Percentiles rank a stretch among this genome's conserved stretches.
These are phyloP conservation scores for Salisapilia sapeloensis DNA, from an alignment of 352 stramenopile species.

Conservation along the genomic window DNA sequence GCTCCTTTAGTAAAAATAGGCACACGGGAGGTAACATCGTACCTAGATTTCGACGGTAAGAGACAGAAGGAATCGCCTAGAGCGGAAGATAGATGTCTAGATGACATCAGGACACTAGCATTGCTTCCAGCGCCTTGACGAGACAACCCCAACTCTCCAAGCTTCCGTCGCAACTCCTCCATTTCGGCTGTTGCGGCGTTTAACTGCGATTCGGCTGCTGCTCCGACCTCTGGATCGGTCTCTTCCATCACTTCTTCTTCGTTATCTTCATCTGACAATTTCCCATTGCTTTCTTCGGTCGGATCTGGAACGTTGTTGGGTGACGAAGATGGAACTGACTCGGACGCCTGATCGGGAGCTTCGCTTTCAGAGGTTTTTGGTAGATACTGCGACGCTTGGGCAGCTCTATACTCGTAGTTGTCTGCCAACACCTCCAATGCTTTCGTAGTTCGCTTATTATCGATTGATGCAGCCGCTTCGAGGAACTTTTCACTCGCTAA, in stretches of 20 bases:
- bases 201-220: slow-evolving; percentile 33
- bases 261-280: not conserved
- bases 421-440: slow-evolving; percentile 49
- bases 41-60: slow-evolving; percentile 50
- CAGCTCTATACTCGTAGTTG: slow-evolving; percentile 65
- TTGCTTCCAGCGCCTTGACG: not conserved
- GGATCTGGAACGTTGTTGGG: too few relatives aligned
- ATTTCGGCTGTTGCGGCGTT: slow-evolving; percentile 61
- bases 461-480: slow-evolving; percentile 27
- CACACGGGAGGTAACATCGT: not conserved
- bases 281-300: too few relatives aligned
- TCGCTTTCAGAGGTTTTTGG: slow-evolving; percentile 8
- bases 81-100: slow-evolving; percentile 59
- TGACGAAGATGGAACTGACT: slow-evolving; percentile 3
- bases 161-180: slow-evolving; percentile 64
- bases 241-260: slow-evolving; percentile 1
- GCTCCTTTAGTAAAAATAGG: not conserved
- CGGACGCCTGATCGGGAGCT: slow-evolving; percentile 1
- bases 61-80: slow-evolving; percentile 76
- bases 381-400: slow-evolving; percentile 22
- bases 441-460: slow-evolving; percentile 49
- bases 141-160: slow-evolving; percentile 53
- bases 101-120: slow-evolving; percentile 60
- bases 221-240: slow-evolving; percentile 14
- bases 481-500: slow-evolving; percentile 56